Conservation (phyloP, 257 asterid genomes). For the Nicotiana benthamiana region DNA sequence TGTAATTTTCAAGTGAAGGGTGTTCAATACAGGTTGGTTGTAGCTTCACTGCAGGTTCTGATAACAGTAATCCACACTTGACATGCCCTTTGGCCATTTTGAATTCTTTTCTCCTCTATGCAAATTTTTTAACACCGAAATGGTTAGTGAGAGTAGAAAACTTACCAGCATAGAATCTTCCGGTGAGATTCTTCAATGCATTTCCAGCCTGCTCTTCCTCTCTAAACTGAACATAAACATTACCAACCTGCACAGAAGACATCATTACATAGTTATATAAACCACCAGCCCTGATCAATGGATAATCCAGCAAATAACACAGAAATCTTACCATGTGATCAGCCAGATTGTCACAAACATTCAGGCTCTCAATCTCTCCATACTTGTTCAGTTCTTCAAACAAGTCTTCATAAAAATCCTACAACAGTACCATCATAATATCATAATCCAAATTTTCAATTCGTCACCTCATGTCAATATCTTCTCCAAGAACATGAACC, state of each 20-base stretch:
- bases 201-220: constrained; percentile 96
- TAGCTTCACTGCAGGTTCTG: not conserved
- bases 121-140: not conserved
- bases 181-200: constrained; percentile 77
- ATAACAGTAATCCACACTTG: not conserved
- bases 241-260: constrained; percentile 63
- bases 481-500: not conserved
- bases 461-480: not conserved
- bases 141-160: not conserved
- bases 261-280: not conserved
- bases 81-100: not conserved
- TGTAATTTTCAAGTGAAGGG: not conserved
- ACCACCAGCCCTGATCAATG: not conserved
- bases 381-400: constrained; percentile 87
- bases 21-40: not conserved
- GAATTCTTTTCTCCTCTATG: not conserved
- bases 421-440: constrained; percentile 8
- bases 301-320: not conserved
- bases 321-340: constrained; percentile 75
- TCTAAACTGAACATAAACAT: constrained; percentile 94
- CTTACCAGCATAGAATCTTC: constrained; percentile 84
- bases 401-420: constrained; percentile 93
- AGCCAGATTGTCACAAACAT: constrained; percentile 87
- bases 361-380: constrained; percentile 86
- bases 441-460: not conserved